Conservation (phyloP, 2,329 filamentous ascomycete genomes). For the Trichoderma oligosporum region DNA sequence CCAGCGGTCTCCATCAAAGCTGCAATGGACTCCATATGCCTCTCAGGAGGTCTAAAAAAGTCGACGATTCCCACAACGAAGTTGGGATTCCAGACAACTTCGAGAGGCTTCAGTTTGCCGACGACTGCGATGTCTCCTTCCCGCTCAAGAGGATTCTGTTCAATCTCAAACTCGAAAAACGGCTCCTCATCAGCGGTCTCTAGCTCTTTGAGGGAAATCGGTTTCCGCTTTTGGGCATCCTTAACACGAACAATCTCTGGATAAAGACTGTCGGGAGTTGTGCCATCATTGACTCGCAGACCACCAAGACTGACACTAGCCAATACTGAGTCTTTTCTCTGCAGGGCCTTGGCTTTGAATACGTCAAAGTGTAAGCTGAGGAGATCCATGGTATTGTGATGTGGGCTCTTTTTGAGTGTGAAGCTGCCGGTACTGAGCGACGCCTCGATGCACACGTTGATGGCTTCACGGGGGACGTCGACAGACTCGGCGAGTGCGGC, state of each 20-base stretch:
- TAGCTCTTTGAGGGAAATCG: constrained; percentile 52
- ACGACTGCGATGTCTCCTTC: constrained; percentile 87
- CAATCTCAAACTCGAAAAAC: constrained; percentile 89
- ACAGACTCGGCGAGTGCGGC: constrained; percentile 81
- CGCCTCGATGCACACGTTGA: constrained; percentile 90
- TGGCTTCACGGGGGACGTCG: constrained; percentile 82
- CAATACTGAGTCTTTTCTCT: constrained; percentile 86
- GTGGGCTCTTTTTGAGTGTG: constrained; percentile 72
- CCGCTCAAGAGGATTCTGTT: constrained; percentile 91
- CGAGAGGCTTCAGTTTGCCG: constrained; percentile 88
- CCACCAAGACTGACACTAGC: constrained; percentile 87
- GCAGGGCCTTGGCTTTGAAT: constrained; percentile 84
- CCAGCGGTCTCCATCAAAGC: constrained; percentile 94
- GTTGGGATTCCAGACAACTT: constrained; percentile 95
- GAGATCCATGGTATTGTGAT: constrained; percentile 66
- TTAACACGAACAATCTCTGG: constrained; percentile 96
- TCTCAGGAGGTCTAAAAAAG: constrained; percentile 94
- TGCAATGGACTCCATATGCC: constrained; percentile 97
- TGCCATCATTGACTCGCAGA: constrained; percentile 91
- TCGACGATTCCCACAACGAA: constrained; percentile 87
- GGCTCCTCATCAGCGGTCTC: constrained; percentile 58
- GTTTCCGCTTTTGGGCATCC: constrained; percentile 59
- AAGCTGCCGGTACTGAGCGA: constrained; percentile 96
- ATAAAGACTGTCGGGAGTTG: constrained; percentile 84
- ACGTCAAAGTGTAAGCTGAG: constrained; percentile 91